Evolutionary conservation across 2,329 filamentous ascomycete species (phyloP), one percentile per base, ranked within the genome.

Genomic region (Pseudogymnoascus pannorum): DNA sequence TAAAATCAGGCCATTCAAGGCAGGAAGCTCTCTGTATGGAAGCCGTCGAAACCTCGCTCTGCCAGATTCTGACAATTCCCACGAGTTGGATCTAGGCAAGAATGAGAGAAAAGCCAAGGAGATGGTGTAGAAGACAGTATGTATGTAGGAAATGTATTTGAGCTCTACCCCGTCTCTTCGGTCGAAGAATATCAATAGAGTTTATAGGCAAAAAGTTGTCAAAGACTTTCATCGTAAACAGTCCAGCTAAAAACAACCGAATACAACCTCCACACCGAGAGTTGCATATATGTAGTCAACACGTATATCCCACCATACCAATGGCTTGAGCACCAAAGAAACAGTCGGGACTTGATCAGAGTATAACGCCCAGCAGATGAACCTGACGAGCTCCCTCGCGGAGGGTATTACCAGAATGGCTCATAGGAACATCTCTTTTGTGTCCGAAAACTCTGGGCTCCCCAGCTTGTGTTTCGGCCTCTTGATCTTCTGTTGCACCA

Each of bases 341-440:
- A 80, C 80, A 82, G 81, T 81, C 80, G 77, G 75, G 80, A 63
- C 61, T 61, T 79, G 80, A 86, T 81, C 85, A 84, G 78, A 85
- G 83, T 83, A 81, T 81, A 72, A 69, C 69, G 72, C 83, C 88
- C 88, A 87, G 87, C 78, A 81, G 79, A 75, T 76, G 76, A 74
- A 75, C 81, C 85, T 83, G 87, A 91, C 87, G 88, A 89, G 88
- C 81, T 87, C 78, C 83, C 82, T 85, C 86, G 74, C 77, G 76
- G 83, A 87, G 83, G 83, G 77, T 88, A 87, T 91, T 88, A 87
- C 83, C 87, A 73, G 77, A 81, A 78, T 72, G 82, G 84, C 88
- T 90, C 88, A 91, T 91, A 84, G 87, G 79, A 77, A 77, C 75
- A 74, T 77, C 80, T 77, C 79, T 81, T 85, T 77, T 76, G 79